phyloP scores from a whole-genome alignment of 2,329 filamentous ascomycete species.

The Verticillium nonalfalfae region DNA sequence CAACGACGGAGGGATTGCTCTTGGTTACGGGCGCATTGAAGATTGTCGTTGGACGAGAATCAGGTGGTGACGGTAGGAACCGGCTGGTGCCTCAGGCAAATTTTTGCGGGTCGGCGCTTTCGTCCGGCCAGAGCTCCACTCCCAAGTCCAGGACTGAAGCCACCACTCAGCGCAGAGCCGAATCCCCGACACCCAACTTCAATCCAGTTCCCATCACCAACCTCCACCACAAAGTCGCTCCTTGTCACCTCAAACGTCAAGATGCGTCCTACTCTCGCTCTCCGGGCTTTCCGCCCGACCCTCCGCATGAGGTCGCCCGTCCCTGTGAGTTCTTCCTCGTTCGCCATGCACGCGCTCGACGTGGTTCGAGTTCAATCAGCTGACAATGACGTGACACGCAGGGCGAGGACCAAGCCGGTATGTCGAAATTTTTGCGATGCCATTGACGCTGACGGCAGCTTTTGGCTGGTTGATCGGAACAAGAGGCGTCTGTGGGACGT shows the following conservation, averaged over 20 bases:
- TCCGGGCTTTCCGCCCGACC: slow-evolving; percentile 63
- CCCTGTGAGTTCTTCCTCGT: slow-evolving; percentile 54
- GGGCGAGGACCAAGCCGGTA: slow-evolving; percentile 65
- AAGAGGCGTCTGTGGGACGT: slow-evolving; percentile 2
- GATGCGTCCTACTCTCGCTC: slow-evolving; percentile 60
- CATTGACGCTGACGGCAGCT: slow-evolving; percentile 6
- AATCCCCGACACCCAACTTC: slow-evolving; percentile 13
- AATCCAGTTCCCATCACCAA: slow-evolving; percentile 10
- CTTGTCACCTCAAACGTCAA: slow-evolving; percentile 16
- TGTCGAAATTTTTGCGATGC: slow-evolving; percentile 26
- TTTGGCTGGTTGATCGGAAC: not conserved
- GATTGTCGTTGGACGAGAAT: slow-evolving; percentile 22
- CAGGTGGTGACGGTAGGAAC: slow-evolving; percentile 26
- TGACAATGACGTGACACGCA: slow-evolving; percentile 31
- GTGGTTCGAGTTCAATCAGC: slow-evolving; percentile 14
- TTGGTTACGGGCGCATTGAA: slow-evolving; percentile 18
- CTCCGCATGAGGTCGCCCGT: slow-evolving; percentile 62
- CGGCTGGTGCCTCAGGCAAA: slow-evolving; percentile 25
- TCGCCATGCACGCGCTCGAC: slow-evolving; percentile 3
- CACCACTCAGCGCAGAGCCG: slow-evolving; percentile 17
- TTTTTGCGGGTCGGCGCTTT: not conserved
- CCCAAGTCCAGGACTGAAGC: not conserved
- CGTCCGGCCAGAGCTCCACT: not conserved
- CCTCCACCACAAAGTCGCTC: not conserved
- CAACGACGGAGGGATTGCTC: slow-evolving; percentile 24